phyloP scores from a whole-genome alignment of 345 rosid species.

The Noccaea bulbosa region DNA sequence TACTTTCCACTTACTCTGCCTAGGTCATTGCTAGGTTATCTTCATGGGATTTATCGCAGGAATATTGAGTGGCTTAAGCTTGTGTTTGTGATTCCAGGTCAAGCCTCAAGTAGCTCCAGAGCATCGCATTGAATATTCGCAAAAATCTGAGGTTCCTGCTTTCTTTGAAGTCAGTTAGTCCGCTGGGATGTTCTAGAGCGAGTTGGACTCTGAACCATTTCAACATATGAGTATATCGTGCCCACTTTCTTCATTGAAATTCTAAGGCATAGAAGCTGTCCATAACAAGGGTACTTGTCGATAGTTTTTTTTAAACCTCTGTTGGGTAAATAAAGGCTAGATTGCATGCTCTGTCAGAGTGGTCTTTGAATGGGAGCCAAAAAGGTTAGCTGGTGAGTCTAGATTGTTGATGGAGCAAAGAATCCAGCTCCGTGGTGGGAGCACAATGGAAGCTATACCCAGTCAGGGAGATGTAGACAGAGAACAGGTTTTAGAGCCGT shows the following conservation, averaged over 20 bases:
- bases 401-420: constrained; percentile 48
- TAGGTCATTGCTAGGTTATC: constrained; percentile 10
- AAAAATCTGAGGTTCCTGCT: constrained; percentile 3
- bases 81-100: constrained; percentile 35
- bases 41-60: not conserved
- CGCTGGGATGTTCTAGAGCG: constrained; percentile 21
- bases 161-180: not conserved
- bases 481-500: constrained; percentile 49
- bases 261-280: constrained; percentile 15
- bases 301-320: not conserved
- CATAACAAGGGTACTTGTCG: constrained; percentile 6
- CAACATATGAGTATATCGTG: not conserved
- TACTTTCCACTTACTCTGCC: not conserved
- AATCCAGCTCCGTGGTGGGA: constrained; percentile 54
- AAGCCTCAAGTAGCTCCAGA: constrained; percentile 18
- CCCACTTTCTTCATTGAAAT: constrained; percentile 10
- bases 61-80: constrained; percentile 25
- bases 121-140: constrained; percentile 17
- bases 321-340: constrained; percentile 15
- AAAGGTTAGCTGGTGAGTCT: constrained; percentile 29
- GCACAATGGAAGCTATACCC: constrained; percentile 36
- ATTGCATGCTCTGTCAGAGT: constrained; percentile 42
- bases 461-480: constrained; percentile 43
- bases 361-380: constrained; percentile 43
- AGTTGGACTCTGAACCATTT: constrained; percentile 2